Conservation (phyloP, 2,329 filamentous ascomycete genomes). For the Fusarium sp. region DNA sequence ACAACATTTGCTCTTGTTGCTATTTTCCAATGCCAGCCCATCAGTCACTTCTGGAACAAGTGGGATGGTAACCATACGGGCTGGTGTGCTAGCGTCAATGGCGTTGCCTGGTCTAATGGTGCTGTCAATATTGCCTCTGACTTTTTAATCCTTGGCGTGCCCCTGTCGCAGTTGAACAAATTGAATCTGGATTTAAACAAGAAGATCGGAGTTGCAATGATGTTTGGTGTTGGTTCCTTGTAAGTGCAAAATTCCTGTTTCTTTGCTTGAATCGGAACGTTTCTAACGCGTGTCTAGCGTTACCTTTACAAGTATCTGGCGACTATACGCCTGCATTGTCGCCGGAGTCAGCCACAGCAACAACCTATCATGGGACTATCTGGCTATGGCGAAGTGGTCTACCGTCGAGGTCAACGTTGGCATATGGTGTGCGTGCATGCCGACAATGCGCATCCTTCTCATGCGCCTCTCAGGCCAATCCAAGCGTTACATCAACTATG, state of each 20-base stretch:
- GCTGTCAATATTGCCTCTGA: constrained; percentile 3
- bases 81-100: constrained; percentile 11
- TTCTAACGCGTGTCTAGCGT: background rate
- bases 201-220: constrained; percentile 4
- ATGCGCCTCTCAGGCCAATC: background rate
- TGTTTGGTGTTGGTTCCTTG: constrained; percentile 19
- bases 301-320: constrained; percentile 9
- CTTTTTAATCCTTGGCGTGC: constrained; percentile 5
- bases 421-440: constrained; percentile 4
- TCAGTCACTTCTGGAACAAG: constrained; percentile 17
- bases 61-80: constrained; percentile 18
- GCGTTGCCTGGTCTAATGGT: constrained; percentile 24
- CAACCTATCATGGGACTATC: background rate
- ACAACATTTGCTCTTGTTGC: constrained; percentile 3
- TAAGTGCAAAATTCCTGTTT: background rate
- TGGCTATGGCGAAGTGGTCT: constrained; percentile 9
- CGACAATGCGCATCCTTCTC: background rate
- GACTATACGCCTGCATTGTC: background rate
- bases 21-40: constrained; percentile 9
- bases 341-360: background rate
- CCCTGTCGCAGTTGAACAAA: background rate
- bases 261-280: background rate
- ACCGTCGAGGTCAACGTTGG: constrained; percentile 2
- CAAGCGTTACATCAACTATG: background rate
- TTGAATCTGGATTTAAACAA: constrained; percentile 15